Evolutionary conservation across 345 rosid species (phyloP).

Genomic region (Viola odorata): DNA sequence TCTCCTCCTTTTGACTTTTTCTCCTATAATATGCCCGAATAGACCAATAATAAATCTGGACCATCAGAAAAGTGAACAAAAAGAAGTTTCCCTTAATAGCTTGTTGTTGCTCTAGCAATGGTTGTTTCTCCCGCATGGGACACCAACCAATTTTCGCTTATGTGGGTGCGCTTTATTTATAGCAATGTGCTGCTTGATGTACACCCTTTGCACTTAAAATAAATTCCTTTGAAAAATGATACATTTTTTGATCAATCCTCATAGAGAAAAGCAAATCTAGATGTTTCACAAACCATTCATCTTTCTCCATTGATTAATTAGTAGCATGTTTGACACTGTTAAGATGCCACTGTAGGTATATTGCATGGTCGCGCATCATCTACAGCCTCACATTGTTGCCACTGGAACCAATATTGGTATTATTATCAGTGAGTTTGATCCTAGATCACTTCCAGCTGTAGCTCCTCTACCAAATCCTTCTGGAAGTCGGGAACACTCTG

Average conservation of each 20-base stretch:
- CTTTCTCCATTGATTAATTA: background rate
- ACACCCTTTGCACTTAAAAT: background rate
- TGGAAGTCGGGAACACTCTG: conserved; percentile 92
- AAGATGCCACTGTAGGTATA: conserved; percentile 58
- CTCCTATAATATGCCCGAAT: no score
- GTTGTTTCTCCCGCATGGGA: background rate
- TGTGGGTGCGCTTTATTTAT: background rate
- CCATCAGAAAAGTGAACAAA: no score
- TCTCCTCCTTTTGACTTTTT: no score
- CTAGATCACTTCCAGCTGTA: conserved; percentile 85
- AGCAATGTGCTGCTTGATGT: background rate
- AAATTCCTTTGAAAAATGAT: background rate
- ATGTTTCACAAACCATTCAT: background rate
- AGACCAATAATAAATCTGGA: no score
- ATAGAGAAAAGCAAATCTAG: background rate
- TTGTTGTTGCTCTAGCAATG: background rate
- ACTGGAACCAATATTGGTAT: conserved; percentile 94
- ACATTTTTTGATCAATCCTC: background rate
- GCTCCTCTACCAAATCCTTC: conserved; percentile 76
- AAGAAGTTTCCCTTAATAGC: no score
- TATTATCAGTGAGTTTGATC: conserved; percentile 91
- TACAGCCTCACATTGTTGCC: conserved; percentile 97
- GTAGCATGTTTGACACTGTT: conserved; percentile 18
- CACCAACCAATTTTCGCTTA: background rate
- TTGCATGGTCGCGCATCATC: conserved; percentile 96